phyloP scores from a whole-genome alignment of 352 stramenopile genomes.

The Globisporangium cederbergense region DNA sequence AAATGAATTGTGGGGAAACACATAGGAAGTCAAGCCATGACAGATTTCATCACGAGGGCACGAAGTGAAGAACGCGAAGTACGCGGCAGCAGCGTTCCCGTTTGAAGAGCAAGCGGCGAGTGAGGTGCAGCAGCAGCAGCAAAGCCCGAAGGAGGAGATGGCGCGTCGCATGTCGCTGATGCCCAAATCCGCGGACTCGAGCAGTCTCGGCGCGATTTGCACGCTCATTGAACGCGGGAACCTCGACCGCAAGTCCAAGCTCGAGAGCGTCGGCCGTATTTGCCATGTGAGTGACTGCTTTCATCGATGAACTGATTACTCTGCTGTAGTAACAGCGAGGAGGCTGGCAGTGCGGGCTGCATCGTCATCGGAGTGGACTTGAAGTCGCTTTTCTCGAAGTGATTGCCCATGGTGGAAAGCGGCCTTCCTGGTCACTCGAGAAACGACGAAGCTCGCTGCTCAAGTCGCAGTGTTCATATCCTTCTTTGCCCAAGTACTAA shows the following conservation, averaged over 20 bases:
- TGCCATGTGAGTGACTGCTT: conserved; percentile 52
- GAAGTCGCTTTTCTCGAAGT: neutral
- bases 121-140: neutral
- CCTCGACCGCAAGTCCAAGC: conserved; percentile 85
- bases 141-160: conserved; percentile 4
- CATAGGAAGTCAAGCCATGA: neutral
- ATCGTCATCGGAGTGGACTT: neutral
- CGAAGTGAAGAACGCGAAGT: neutral
- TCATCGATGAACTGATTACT: neutral
- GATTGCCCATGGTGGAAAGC: neutral
- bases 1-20: conserved; percentile 13
- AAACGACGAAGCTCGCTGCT: neutral
- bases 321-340: neutral
- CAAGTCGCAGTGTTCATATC: neutral
- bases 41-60: conserved; percentile 1
- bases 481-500: neutral
- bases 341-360: neutral
- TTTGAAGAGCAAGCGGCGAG: too few relatives aligned
- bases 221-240: conserved; percentile 79
- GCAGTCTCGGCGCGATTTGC: conserved; percentile 76
- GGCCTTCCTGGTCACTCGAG: neutral
- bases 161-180: conserved; percentile 18
- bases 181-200: conserved; percentile 17
- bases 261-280: conserved; percentile 79
- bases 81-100: neutral